phyloP scores from a whole-genome alignment of 2,329 filamentous ascomycete genomes.

The Cladosporium sp. region DNA sequence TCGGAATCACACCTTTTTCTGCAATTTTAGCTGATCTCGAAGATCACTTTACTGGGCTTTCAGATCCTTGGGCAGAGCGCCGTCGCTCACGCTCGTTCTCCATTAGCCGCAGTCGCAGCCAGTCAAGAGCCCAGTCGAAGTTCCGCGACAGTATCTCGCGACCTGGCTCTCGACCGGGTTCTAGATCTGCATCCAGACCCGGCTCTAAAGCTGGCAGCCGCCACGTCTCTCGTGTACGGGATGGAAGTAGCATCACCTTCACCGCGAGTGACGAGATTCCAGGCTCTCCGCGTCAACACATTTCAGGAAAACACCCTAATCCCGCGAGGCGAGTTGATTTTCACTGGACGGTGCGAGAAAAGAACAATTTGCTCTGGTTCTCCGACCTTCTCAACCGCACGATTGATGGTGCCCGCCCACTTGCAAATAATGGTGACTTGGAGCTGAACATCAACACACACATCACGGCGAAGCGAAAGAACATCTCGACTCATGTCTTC shows the following conservation, averaged over 20 bases:
- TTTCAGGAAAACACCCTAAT: slow-evolving; percentile 8
- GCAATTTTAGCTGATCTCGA: slow-evolving; percentile 55
- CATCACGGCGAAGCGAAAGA: slow-evolving; percentile 52
- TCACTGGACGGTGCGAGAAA: slow-evolving; percentile 58
- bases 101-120: slow-evolving; percentile 7
- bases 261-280: neutral
- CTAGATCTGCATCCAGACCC: neutral
- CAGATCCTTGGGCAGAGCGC: slow-evolving; percentile 21
- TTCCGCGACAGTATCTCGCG: neutral
- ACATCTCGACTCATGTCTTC: slow-evolving; percentile 53
- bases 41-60: slow-evolving; percentile 24
- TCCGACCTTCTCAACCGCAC: slow-evolving; percentile 53
- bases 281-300: neutral
- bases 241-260: slow-evolving; percentile 3
- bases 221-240: neutral
- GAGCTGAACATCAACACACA: slow-evolving; percentile 55
- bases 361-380: slow-evolving; percentile 55
- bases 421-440: slow-evolving; percentile 35
- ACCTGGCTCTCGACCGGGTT: neutral
- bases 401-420: slow-evolving; percentile 35
- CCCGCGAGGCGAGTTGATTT: slow-evolving; percentile 49
- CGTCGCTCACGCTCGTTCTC: slow-evolving; percentile 2
- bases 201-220: slow-evolving; percentile 2
- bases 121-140: neutral
- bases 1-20: slow-evolving; percentile 56